Percentiles rank a stretch among this genome's conserved stretches.
These are phyloP conservation scores for Pleomassaria siparia DNA, from an alignment of 2,329 filamentous ascomycete genomes.

Conservation along the genomic window DNA sequence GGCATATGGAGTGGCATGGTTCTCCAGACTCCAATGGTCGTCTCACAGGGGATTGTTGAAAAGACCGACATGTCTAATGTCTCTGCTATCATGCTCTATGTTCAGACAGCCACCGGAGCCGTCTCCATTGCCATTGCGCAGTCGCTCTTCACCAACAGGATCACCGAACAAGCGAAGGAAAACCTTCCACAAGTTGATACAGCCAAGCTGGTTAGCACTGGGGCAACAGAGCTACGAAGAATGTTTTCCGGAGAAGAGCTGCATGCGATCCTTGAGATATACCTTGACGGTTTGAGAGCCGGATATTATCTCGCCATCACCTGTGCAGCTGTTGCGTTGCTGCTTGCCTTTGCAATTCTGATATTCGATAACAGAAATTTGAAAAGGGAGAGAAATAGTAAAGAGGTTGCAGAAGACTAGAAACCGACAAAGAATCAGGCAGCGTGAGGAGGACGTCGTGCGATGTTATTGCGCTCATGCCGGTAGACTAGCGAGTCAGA, in stretches of 20 bases:
- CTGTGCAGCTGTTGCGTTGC: not conserved
- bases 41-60: slow-evolving; percentile 2
- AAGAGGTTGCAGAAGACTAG: not conserved
- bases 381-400: not conserved
- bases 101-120: not conserved
- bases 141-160: slow-evolving; percentile 3
- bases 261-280: not conserved
- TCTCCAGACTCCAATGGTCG: slow-evolving; percentile 1
- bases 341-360: not conserved
- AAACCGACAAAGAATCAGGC: not conserved
- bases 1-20: slow-evolving; percentile 41
- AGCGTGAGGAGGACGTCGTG: not conserved
- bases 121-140: slow-evolving; percentile 1
- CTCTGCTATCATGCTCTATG: slow-evolving; percentile 2
- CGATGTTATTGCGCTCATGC: not conserved
- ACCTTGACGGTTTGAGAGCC: not conserved
- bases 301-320: slow-evolving; percentile 2
- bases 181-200: not conserved
- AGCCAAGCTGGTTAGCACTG: not conserved
- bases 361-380: slow-evolving; percentile 1
- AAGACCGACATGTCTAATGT: slow-evolving; percentile 6
- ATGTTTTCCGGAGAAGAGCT: not conserved
- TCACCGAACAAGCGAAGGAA: not conserved
- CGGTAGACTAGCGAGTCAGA: too few relatives aligned
- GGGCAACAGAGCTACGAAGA: slow-evolving; percentile 2